phyloP scores from a whole-genome alignment of 352 stramenopile species.

The Phytophthora litchii region DNA sequence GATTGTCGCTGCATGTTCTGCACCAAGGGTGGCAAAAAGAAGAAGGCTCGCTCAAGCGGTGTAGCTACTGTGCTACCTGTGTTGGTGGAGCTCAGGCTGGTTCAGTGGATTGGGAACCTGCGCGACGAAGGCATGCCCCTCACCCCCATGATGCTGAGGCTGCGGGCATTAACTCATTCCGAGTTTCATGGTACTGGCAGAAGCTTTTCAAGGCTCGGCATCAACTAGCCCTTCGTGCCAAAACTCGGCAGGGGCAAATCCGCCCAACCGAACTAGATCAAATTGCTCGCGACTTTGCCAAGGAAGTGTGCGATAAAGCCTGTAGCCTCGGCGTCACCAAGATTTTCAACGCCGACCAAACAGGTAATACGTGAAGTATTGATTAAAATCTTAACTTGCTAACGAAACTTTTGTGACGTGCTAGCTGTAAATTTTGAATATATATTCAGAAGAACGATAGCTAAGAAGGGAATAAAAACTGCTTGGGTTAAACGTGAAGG shows the following conservation, averaged over 20 bases:
- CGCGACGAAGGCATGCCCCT: neutral
- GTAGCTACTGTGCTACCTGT: neutral
- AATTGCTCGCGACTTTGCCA: neutral
- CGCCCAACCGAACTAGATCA: neutral
- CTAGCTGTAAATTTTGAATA: constrained; percentile 9
- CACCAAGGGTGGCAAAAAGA: neutral
- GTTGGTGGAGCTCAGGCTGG: neutral
- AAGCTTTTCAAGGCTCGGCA: constrained; percentile 2
- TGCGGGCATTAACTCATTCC: constrained; percentile 1
- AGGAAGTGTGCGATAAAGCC: neutral
- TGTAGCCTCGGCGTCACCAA: neutral
- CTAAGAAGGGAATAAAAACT: neutral
- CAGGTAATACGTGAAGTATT: neutral
- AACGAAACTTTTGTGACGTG: neutral
- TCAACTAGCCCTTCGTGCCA: neutral
- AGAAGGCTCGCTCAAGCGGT: neutral
- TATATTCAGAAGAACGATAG: neutral
- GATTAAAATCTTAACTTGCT: neutral
- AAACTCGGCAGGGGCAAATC: constrained; percentile 1
- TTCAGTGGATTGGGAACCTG: neutral
- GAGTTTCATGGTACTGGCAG: constrained; percentile 2
- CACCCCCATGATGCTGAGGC: constrained; percentile 5
- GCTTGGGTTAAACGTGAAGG: neutral
- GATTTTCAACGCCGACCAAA: constrained; percentile 12
- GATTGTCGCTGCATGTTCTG: neutral